Conservation (phyloP, 306 rosid species). For the Sicyos baderoa region DNA sequence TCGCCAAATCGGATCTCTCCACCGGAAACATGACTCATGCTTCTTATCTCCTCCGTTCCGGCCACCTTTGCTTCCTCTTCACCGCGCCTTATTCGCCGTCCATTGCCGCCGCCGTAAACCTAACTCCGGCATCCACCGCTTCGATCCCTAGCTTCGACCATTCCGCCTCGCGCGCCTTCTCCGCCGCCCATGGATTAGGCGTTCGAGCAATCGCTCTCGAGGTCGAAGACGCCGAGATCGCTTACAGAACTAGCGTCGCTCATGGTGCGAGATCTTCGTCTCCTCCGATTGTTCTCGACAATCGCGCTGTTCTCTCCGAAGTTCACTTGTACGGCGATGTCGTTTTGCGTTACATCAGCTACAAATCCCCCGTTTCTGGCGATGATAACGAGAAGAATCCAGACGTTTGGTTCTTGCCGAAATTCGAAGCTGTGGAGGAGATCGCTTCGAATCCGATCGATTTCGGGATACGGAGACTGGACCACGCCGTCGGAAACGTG, state of each 20-base stretch:
- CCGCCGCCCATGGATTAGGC: conserved; percentile 59
- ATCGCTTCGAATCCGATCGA: conserved; percentile 40
- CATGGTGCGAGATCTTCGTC: conserved; percentile 49
- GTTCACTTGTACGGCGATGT: conserved; percentile 80
- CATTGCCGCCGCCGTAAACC: conserved; percentile 26
- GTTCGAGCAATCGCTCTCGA: conserved; percentile 72
- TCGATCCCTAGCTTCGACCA: conserved; percentile 53
- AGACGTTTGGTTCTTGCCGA: conserved; percentile 47
- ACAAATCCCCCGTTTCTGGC: conserved; percentile 15
- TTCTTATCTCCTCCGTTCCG: conserved; percentile 85
- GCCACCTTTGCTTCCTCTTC: conserved; percentile 77
- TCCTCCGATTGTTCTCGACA: conserved; percentile 38
- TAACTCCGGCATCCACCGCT: conserved; percentile 30
- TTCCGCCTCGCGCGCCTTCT: conserved; percentile 42
- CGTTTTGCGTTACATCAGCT: conserved; percentile 72
- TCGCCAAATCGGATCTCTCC: conserved; percentile 75
- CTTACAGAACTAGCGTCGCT: conserved; percentile 46
- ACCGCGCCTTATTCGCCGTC: conserved; percentile 71
- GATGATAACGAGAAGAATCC: conserved; percentile 25
- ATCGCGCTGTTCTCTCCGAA: conserved; percentile 43
- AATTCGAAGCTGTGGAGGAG: conserved; percentile 45
- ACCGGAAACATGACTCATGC: conserved; percentile 71
- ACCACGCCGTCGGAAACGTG: conserved; percentile 94
- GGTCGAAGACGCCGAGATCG: conserved; percentile 59
- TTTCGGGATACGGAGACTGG: conserved; percentile 62